These are phyloP conservation scores for Dothideomycetes sp. DNA, from an alignment of 2,329 filamentous ascomycete genomes.

Conservation along the genomic window DNA sequence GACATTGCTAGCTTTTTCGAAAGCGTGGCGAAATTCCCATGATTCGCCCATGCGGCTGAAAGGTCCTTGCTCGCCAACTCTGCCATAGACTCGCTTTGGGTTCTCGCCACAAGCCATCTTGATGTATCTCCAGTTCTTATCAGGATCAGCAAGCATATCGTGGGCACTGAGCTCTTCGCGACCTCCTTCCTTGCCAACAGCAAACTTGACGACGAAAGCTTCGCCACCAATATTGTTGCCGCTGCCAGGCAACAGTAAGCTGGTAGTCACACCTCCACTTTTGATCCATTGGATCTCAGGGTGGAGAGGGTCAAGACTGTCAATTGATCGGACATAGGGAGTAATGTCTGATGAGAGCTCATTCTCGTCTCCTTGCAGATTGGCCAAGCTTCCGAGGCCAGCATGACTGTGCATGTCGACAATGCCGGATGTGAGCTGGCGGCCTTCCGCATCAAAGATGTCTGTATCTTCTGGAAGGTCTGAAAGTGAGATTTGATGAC, in stretches of 20 bases:
- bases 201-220: conserved; percentile 58
- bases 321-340: conserved; percentile 56
- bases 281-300: conserved; percentile 59
- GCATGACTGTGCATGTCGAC: conserved; percentile 64
- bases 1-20: conserved; percentile 49
- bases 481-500: conserved; percentile 29
- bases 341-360: conserved; percentile 55
- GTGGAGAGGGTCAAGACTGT: conserved; percentile 53
- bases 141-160: conserved; percentile 56
- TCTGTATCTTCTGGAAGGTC: conserved; percentile 37
- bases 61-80: conserved; percentile 41
- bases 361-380: conserved; percentile 48
- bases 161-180: conserved; percentile 51
- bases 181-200: conserved; percentile 49
- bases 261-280: conserved; percentile 61
- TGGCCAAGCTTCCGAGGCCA: conserved; percentile 48
- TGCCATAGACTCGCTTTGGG: conserved; percentile 51
- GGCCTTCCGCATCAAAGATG: conserved; percentile 48
- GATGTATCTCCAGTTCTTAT: conserved; percentile 57
- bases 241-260: conserved; percentile 54
- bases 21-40: conserved; percentile 57
- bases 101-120: conserved; percentile 71
- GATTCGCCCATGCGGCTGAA: conserved; percentile 56
- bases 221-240: conserved; percentile 67
- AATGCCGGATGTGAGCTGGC: conserved; percentile 54